Evolutionary conservation across 75 land plant species (phyloP).

Genomic region (Chamaecyparis obtusa): DNA sequence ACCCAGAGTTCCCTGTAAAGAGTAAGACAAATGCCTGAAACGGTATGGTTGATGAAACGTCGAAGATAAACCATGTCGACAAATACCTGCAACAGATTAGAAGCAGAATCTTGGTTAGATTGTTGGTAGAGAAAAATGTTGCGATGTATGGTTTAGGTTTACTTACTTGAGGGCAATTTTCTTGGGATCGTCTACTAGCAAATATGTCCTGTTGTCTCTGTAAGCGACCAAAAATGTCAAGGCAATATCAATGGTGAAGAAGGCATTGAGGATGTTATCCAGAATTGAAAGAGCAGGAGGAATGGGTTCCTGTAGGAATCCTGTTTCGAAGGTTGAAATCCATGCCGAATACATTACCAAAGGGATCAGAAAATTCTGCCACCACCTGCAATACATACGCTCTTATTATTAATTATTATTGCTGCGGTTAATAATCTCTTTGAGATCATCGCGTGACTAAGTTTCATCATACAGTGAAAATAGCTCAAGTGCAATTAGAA

Average conservation of each 20-base stretch:
- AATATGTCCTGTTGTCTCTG: slow-evolving; percentile 33
- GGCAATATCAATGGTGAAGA: slow-evolving; percentile 62
- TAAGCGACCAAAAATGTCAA: slow-evolving; percentile 72
- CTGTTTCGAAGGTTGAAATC: slow-evolving; percentile 69
- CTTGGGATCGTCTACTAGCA: slow-evolving; percentile 47
- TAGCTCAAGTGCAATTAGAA: no score
- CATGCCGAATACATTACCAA: slow-evolving; percentile 70
- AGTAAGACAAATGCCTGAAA: slow-evolving; percentile 14
- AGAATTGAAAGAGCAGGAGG: slow-evolving; percentile 17
- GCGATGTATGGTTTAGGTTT: background rate
- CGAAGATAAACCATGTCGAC: slow-evolving; percentile 30
- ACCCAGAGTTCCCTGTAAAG: slow-evolving; percentile 17
- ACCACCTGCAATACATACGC: slow-evolving; percentile 28
- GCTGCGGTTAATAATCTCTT: no score
- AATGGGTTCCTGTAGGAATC: slow-evolving; percentile 22
- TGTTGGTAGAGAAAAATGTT: background rate
- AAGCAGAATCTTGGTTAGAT: background rate
- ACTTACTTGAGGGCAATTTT: slow-evolving; percentile 46
- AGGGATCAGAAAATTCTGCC: slow-evolving; percentile 55
- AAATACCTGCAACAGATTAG: slow-evolving; percentile 15
- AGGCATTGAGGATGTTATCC: slow-evolving; percentile 51
- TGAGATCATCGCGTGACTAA: no score
- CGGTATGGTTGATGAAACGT: slow-evolving; percentile 34
- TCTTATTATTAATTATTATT: no score
- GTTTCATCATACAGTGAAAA: no score